Conservation (phyloP, 1,284 basidiomycete genomes). For the Apiotrichum gracile region DNA sequence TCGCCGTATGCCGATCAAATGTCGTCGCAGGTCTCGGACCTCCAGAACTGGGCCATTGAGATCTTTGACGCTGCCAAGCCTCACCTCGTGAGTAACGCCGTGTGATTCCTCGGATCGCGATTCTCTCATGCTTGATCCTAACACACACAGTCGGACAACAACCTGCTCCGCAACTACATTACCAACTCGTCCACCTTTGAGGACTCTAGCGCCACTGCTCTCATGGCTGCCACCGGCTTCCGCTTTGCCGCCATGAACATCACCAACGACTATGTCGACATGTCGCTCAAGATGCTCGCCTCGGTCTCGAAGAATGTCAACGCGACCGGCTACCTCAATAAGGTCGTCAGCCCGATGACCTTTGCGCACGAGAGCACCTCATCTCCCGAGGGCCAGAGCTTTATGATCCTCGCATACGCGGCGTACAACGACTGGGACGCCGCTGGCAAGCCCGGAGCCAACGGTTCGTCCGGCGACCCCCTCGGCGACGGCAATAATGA, state of each 20-base stretch:
- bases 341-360: slow-evolving; percentile 64
- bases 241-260: slow-evolving; percentile 45
- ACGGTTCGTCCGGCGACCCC: no score
- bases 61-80: slow-evolving; percentile 46
- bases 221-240: slow-evolving; percentile 72
- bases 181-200: slow-evolving; percentile 59
- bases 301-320: slow-evolving; percentile 38
- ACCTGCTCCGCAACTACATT: slow-evolving; percentile 71
- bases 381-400: slow-evolving; percentile 63
- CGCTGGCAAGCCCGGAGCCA: slow-evolving; percentile 54
- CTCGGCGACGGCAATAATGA: no score
- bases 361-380: slow-evolving; percentile 52
- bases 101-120: no score
- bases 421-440: slow-evolving; percentile 65
- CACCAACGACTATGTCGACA: slow-evolving; percentile 36
- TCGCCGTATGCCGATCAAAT: slow-evolving; percentile 38
- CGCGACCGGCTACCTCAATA: slow-evolving; percentile 57
- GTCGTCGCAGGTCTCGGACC: slow-evolving; percentile 41
- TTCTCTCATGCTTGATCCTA: no score
- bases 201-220: slow-evolving; percentile 67
- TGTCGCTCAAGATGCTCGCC: slow-evolving; percentile 32
- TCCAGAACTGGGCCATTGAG: slow-evolving; percentile 50
- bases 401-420: slow-evolving; percentile 63
- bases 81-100: no score
- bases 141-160: no score